Base-by-base conservation (phyloP, 2,329 filamentous ascomycete genomes). In the Nemania abortiva region DNA sequence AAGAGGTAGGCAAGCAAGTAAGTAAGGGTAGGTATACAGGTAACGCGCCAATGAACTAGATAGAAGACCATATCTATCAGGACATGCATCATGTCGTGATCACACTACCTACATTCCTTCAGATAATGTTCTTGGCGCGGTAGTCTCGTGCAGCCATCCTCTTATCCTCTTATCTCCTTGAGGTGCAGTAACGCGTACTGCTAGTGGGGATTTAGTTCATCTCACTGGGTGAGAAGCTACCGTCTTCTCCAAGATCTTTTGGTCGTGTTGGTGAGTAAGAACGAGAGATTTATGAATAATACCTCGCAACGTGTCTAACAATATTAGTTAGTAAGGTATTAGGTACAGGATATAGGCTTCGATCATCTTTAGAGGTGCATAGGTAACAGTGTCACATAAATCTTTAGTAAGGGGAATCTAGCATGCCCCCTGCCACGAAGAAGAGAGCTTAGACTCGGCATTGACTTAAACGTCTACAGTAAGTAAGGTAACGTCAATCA, bases 1-100 rank as follows among this genome's bases (percentile, higher is more conserved):
- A 42, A 42, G 13, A 42, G 13, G 13, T 13, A 42, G 13, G 13
- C 37, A 42, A 13, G 37, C 3, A 42, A 42, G 37, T 5, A 42
- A 11, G 37, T 7, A 42, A 3, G 6, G 9, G 13, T 42, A 42
- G 6, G 13, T 42, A 15, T 42, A 15, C 37, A 42, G 11, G 37
- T 15, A 42, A 42, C 37, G 37, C 13, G 3, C 37, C 37, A 42
- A 42, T 42, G 37, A 42, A 42, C n/a, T 42, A 10, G 37, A 15
- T 6, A 11, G 37, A 34, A 42, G 13, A 6, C 37, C 13, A 7
- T 42, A 42, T 15, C 13, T 42, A 15, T 42, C 37, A 42, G 13
- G 37, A 42, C 37, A 42, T 42, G 37, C 37, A 52, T 29, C 11
- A 56, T 55, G 60, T 47, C 60, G 54, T 56, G 61, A 63, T 63